A percentile compares a stretch with the other conserved stretches of the same genome.
phyloP scores from a whole-genome alignment of 1,284 basidiomycete species.

The Melampsora occidentalis region DNA sequence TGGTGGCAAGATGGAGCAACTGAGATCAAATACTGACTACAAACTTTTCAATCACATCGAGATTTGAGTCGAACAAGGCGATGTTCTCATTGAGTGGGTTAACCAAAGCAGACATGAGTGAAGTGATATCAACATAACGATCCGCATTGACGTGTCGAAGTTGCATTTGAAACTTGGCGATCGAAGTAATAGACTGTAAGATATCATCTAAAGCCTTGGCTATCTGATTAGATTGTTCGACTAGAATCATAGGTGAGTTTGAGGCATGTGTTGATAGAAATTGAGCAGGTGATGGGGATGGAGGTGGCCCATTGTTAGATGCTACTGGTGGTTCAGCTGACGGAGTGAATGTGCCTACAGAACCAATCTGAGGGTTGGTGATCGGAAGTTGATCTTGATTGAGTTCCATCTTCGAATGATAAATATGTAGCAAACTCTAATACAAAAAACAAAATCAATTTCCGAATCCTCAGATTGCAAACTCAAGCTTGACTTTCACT shows the following conservation, averaged over 20 bases:
- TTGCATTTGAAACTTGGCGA: neutral
- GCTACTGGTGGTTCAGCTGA: too few species aligned
- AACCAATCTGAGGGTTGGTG: too few species aligned
- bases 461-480: too few species aligned
- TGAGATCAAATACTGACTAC: neutral
- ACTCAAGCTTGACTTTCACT: too few species aligned
- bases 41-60: conserved; percentile 1
- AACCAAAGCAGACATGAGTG: neutral
- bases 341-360: too few species aligned
- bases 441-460: too few species aligned
- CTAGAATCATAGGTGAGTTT: neutral
- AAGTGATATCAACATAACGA: neutral
- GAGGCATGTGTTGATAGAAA: neutral
- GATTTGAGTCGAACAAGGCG: neutral
- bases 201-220: conserved; percentile 1
- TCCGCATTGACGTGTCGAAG: neutral
- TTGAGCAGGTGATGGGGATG: neutral
- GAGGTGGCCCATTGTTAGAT: too few species aligned
- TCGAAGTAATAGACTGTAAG: neutral
- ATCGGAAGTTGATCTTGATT: too few species aligned
- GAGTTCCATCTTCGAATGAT: too few species aligned
- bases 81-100: conserved; percentile 1
- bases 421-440: too few species aligned
- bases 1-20: neutral
- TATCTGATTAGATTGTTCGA: neutral